A percentile compares a stretch with the other conserved stretches of the same genome.
Conservation (phyloP, 352 stramenopile genomes). For the Pythium brassicae region DNA sequence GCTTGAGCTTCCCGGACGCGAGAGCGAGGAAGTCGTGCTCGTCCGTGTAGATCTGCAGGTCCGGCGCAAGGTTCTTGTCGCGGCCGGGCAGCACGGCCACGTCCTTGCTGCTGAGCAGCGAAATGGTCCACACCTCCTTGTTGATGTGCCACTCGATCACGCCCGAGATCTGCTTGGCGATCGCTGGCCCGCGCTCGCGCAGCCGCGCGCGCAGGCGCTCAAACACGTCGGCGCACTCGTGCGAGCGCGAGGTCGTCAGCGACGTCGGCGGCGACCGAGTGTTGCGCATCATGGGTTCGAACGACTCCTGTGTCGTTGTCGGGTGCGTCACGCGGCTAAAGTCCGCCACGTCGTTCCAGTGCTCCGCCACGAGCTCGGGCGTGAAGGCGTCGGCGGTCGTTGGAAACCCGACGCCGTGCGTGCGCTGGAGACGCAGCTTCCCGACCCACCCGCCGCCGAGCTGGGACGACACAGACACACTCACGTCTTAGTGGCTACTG, state of each 20-base stretch:
- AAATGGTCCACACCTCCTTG: slow-evolving; percentile 65
- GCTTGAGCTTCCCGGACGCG: slow-evolving; percentile 44
- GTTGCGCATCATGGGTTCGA: slow-evolving; percentile 76
- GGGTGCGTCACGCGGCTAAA: slow-evolving; percentile 69
- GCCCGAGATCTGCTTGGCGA: slow-evolving; percentile 57
- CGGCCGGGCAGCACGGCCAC: slow-evolving; percentile 35
- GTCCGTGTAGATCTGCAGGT: slow-evolving; percentile 61
- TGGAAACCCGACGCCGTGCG: slow-evolving; percentile 64
- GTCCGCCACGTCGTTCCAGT: slow-evolving; percentile 58
- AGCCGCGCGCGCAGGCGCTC: slow-evolving; percentile 41
- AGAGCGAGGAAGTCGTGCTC: slow-evolving; percentile 67
- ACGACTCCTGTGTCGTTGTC: slow-evolving; percentile 64
- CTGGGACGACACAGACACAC: neutral
- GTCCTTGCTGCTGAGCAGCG: slow-evolving; percentile 46
- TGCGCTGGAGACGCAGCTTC: slow-evolving; percentile 59
- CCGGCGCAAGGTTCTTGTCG: slow-evolving; percentile 38
- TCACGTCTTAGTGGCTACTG: neutral
- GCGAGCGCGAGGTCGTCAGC: slow-evolving; percentile 48
- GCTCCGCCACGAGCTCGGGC: slow-evolving; percentile 58
- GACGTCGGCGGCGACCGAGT: slow-evolving; percentile 43
- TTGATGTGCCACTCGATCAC: slow-evolving; percentile 71
- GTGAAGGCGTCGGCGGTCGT: slow-evolving; percentile 52
- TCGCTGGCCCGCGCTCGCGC: slow-evolving; percentile 27
- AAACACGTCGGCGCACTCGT: slow-evolving; percentile 56
- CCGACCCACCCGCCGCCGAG: slow-evolving; percentile 64